A percentile compares a stretch with the other conserved stretches of the same genome.
These are phyloP conservation scores for Smallanthus sonchifolius DNA, from an alignment of 129 eudicot genomes.

Conservation along the genomic window DNA sequence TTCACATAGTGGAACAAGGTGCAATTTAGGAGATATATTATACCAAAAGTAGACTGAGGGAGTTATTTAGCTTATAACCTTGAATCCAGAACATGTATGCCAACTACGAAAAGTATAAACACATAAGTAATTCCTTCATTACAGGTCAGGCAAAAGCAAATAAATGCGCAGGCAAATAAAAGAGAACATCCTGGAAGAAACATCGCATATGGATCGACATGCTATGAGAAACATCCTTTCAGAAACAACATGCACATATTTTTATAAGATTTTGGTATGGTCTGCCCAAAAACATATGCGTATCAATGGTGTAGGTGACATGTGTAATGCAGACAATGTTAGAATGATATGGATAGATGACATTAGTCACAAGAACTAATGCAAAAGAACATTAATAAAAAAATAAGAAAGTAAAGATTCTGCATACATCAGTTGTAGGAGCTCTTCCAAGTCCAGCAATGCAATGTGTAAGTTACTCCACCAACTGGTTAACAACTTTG, in stretches of 20 bases:
- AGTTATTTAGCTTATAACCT: too few species aligned
- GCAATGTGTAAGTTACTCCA: slow-evolving; percentile 87
- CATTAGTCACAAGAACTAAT: background rate
- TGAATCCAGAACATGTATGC: too few species aligned
- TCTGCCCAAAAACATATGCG: background rate
- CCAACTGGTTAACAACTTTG: slow-evolving; percentile 76
- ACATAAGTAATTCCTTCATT: slow-evolving; percentile 3
- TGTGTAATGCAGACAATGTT: background rate
- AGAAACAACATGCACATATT: background rate
- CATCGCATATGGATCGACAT: background rate
- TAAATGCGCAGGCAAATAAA: background rate
- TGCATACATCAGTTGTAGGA: slow-evolving; percentile 86
- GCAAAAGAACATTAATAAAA: background rate
- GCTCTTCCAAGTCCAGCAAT: slow-evolving; percentile 99
- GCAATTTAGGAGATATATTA: slow-evolving; percentile 4
- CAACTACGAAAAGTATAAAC: slow-evolving; percentile 47
- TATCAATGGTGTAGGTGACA: slow-evolving; percentile 1
- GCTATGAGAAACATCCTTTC: background rate
- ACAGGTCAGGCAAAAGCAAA: slow-evolving; percentile 4
- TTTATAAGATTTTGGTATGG: background rate
- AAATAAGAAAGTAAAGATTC: background rate
- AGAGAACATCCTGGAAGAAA: background rate
- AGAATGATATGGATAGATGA: background rate
- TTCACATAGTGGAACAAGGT: background rate
- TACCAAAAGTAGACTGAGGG: slow-evolving; percentile 80